Evolutionary conservation across 345 rosid genomes (phyloP).

Genomic region (Abelmoschus esculentus): DNA sequence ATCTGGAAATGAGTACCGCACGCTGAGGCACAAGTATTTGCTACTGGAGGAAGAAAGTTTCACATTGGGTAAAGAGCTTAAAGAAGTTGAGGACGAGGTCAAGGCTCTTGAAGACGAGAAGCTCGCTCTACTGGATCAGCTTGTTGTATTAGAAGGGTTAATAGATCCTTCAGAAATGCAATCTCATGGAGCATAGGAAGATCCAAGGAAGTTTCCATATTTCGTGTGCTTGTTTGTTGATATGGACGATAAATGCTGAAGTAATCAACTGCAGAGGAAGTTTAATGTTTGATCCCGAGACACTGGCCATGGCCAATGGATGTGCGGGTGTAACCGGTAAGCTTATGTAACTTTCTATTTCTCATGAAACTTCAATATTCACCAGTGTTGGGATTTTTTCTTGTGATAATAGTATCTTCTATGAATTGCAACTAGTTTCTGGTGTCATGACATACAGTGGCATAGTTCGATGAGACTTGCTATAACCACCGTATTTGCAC

Average conservation of each 20-base stretch:
- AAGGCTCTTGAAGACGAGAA: constrained; percentile 73
- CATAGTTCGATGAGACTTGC: not conserved
- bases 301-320: not conserved
- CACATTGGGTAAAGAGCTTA: constrained; percentile 52
- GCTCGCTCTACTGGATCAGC: constrained; percentile 64
- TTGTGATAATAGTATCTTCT: not conserved
- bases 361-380: not conserved
- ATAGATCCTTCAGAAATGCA: constrained; percentile 54
- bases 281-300: not conserved
- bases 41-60: constrained; percentile 75
- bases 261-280: not conserved
- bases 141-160: constrained; percentile 86
- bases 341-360: not conserved
- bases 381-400: not conserved
- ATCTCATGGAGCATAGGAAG: constrained; percentile 5
- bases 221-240: not conserved
- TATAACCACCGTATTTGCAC: not conserved
- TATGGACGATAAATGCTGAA: not conserved
- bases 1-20: constrained; percentile 59
- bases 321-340: not conserved
- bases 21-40: constrained; percentile 65
- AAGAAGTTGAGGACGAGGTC: constrained; percentile 56
- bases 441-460: not conserved
- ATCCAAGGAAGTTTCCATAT: not conserved
- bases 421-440: not conserved